Evolutionary conservation across 768 basidiomycete genomes (phyloP).

Genomic region (Termitomyces sp.): DNA sequence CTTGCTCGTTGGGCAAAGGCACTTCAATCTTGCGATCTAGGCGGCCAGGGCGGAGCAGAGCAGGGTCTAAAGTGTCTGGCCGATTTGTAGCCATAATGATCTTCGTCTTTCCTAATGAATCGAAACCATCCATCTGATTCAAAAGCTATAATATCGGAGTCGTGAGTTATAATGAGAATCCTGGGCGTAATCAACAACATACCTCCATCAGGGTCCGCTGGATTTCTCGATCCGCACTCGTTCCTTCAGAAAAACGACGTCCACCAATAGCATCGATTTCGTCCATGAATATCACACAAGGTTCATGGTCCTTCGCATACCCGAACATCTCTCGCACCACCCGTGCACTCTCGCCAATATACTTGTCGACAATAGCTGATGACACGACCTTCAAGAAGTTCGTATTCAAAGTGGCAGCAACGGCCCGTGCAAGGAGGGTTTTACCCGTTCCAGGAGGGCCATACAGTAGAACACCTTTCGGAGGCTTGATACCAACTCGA

Average conservation of each 20-base stretch:
- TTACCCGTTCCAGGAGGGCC: constrained; percentile 98
- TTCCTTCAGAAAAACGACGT: constrained; percentile 83
- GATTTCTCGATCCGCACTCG: constrained; percentile 97
- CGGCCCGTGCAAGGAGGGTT: constrained; percentile 90
- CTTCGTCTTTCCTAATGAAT: constrained; percentile 92
- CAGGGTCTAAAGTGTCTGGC: constrained; percentile 97
- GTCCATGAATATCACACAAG: constrained; percentile 98
- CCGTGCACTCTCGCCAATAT: constrained; percentile 96
- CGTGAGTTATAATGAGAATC: background rate
- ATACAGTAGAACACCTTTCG: constrained; percentile 94
- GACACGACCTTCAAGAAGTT: constrained; percentile 99
- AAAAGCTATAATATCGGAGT: constrained; percentile 55
- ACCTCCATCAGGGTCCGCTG: constrained; percentile 97
- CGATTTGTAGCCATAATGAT: constrained; percentile 99
- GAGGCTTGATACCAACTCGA: constrained; percentile 95
- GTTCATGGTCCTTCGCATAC: constrained; percentile 96
- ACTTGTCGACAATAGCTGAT: constrained; percentile 97
- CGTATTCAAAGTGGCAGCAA: constrained; percentile 91
- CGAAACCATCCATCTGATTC: constrained; percentile 99
- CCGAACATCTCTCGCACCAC: constrained; percentile 99
- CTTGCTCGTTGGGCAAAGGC: constrained; percentile 96
- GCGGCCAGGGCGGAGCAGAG: constrained; percentile 91
- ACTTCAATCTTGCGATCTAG: constrained; percentile 98
- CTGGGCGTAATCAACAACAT: constrained; percentile 7
- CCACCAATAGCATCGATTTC: constrained; percentile 99